A percentile compares a stretch with the other conserved stretches of the same genome.
These are phyloP conservation scores for Alternaria panax DNA, from an alignment of 2,329 filamentous ascomycete species.

Conservation along the genomic window DNA sequence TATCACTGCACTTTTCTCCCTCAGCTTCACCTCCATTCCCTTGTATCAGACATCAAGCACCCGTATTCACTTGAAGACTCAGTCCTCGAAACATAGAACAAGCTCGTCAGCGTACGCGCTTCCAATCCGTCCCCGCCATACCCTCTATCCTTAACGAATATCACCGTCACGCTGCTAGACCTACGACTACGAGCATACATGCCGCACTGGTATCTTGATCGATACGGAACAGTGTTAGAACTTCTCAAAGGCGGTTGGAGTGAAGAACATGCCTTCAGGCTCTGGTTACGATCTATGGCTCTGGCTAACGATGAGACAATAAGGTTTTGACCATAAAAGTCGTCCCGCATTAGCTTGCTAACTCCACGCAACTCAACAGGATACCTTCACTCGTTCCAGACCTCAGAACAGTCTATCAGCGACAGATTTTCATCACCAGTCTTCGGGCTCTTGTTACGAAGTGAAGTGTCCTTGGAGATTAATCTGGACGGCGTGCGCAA, in stretches of 20 bases:
- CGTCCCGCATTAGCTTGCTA: neutral
- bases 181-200: neutral
- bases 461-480: neutral
- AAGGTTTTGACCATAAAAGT: neutral
- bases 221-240: neutral
- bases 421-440: neutral
- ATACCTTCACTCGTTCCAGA: neutral
- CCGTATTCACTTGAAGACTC: neutral
- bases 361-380: neutral
- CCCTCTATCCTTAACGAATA: neutral
- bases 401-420: neutral
- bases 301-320: neutral
- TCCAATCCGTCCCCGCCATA: neutral
- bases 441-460: neutral
- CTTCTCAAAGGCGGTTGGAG: neutral
- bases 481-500: neutral
- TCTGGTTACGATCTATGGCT: neutral
- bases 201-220: neutral
- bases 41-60: neutral
- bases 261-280: neutral
- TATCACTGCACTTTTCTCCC: neutral
- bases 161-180: neutral
- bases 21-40: neutral
- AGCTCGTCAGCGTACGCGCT: neutral
- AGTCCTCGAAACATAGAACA: neutral